Conservation (phyloP, 129 eudicot genomes). For the Smallanthus sonchifolius region DNA sequence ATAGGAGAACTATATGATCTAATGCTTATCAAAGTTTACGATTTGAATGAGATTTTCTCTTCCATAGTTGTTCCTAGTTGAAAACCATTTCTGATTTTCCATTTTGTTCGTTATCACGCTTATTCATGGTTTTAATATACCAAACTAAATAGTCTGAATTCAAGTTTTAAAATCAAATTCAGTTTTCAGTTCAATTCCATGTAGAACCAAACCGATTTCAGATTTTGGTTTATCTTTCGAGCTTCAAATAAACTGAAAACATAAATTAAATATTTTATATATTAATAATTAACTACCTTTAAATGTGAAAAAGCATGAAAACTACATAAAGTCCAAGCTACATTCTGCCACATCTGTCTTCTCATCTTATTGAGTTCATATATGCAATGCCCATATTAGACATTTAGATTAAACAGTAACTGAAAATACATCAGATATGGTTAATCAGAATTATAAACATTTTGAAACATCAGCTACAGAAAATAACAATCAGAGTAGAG, state of each 20-base stretch:
- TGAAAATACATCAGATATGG: background rate
- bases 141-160: background rate
- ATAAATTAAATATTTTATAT: background rate
- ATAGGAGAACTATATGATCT: background rate
- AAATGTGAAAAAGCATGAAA: background rate
- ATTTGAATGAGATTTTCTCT: background rate
- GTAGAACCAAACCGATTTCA: background rate
- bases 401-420: background rate
- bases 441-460: conserved; percentile 10
- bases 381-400: background rate
- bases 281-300: background rate
- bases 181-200: background rate
- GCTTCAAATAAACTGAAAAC: background rate
- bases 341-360: background rate
- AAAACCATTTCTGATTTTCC: background rate
- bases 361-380: background rate
- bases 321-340: conserved; percentile 1
- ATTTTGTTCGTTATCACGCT: too few species aligned
- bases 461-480: conserved; percentile 11
- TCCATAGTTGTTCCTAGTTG: background rate
- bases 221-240: background rate
- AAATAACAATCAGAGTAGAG: conserved; percentile 5
- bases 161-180: background rate
- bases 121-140: background rate
- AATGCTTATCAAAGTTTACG: background rate